Conservation (phyloP, 2,329 filamentous ascomycete species). For the Teratosphaeria viscida region DNA sequence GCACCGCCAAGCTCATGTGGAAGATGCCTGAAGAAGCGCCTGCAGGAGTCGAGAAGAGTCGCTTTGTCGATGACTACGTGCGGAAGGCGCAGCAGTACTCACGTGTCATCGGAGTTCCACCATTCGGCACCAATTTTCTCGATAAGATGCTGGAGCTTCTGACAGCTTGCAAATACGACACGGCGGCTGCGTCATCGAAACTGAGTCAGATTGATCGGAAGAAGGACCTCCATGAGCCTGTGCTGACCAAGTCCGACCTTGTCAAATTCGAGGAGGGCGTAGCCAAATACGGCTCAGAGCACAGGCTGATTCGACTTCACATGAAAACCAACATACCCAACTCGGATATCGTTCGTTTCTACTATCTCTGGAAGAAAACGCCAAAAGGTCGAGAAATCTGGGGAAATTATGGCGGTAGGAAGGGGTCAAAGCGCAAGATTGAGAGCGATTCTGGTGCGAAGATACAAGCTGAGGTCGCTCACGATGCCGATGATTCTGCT, state of each 20-base stretch:
- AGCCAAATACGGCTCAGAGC: slow-evolving; percentile 80
- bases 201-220: slow-evolving; percentile 58
- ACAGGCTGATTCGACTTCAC: slow-evolving; percentile 70
- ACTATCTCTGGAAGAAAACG: slow-evolving; percentile 98
- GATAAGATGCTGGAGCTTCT: slow-evolving; percentile 72
- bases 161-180: slow-evolving; percentile 60
- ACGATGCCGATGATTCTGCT: slow-evolving; percentile 87
- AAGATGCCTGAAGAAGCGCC: slow-evolving; percentile 44
- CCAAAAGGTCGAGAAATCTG: slow-evolving; percentile 76
- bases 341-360: slow-evolving; percentile 77
- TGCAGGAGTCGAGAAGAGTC: slow-evolving; percentile 34
- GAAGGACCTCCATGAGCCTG: slow-evolving; percentile 72
- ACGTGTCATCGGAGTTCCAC: slow-evolving; percentile 57
- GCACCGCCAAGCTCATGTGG: slow-evolving; percentile 68
- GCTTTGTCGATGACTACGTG: slow-evolving; percentile 69
- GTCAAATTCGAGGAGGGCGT: slow-evolving; percentile 92
- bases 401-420: slow-evolving; percentile 78
- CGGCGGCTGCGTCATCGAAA: slow-evolving; percentile 57
- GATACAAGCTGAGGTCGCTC: slow-evolving; percentile 81
- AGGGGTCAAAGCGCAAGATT: slow-evolving; percentile 73
- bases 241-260: slow-evolving; percentile 63
- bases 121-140: slow-evolving; percentile 73
- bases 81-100: slow-evolving; percentile 54
- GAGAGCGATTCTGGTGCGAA: slow-evolving; percentile 55
- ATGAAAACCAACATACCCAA: slow-evolving; percentile 67